Base-by-base conservation (phyloP, 192 early-diverging fungal species). In the Mortierella claussenii region DNA sequence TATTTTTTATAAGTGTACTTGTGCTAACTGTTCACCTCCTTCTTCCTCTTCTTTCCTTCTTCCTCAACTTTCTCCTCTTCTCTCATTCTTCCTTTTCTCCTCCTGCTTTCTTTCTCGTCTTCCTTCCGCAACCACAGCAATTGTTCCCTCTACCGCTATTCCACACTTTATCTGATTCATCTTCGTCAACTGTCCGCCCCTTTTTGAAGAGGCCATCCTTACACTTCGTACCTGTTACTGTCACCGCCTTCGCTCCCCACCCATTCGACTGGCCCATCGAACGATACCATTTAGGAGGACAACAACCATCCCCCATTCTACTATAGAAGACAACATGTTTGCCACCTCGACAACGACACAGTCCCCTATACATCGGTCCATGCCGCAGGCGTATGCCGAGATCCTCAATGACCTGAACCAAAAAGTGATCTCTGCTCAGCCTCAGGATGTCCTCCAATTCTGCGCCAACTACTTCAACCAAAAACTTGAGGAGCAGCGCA, bases 391-490 rank as follows among this genome's bases (percentile, higher is more conserved):
- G 46, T 89, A 85, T 74, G 78, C 79, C 53, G 83, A 81, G 50
- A 84, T 98, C 42, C 82, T 98, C 40, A 87, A 91, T 53, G 96
- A 97, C 62, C 85, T 98, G 21, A 92, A 92, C 80, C 82, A 89
- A 53, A 90, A 90, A 46, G 85, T 98, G 33, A 86, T 90, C 47
- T 83, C 87, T 56, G 79, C 80, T 31, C 91, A 94, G 63, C 96
- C 96, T 12, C 73, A 88, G 45, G 96, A 98, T 79, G 90, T 96
- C 60, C 89, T 93, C 73, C 92, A 95, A 81, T 98, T 95, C 82
- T 97, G 95, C 80, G 92, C 95, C 20, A 86, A 91, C 60, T 95
- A 92, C 69, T 98, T 98, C 73, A 86, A 92, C 70, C 80, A 87
- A 52, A 96, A 96, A 81, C 80, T 98, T 36, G 86, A 86, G 10